Conservation (phyloP, 1,284 basidiomycete genomes). For the Pyrrhoderma lamaoense region DNA sequence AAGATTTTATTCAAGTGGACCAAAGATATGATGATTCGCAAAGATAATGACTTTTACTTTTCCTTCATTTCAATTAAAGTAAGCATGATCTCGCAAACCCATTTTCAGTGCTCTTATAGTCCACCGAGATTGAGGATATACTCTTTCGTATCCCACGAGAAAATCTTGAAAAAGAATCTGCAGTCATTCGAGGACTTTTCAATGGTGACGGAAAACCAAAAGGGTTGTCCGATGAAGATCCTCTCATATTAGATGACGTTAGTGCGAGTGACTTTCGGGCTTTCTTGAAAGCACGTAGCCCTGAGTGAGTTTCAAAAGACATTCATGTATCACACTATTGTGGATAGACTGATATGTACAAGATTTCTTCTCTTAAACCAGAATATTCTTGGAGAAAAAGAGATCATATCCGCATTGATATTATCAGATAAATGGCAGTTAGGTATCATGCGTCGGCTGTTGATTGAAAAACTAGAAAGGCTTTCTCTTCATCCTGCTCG, state of each 20-base stretch:
- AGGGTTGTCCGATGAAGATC: conserved; percentile 6
- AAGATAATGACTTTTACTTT: too few species aligned
- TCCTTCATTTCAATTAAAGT: too few species aligned
- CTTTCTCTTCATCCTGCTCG: background rate
- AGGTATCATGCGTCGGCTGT: too few species aligned
- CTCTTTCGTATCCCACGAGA: conserved; percentile 12
- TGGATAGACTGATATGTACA: too few species aligned
- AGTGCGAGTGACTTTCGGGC: background rate
- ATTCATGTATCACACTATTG: too few species aligned
- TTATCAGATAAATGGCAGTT: conserved; percentile 10
- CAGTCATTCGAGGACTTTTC: conserved; percentile 11
- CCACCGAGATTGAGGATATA: conserved; percentile 8
- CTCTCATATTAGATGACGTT: conserved; percentile 2
- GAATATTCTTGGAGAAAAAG: background rate
- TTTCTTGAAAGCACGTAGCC: conserved; percentile 1
- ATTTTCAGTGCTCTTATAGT: too few species aligned
- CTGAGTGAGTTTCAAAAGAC: background rate
- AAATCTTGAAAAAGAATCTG: conserved; percentile 12
- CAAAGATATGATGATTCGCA: too few species aligned
- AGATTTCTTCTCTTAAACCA: background rate
- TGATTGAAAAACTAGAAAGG: conserved; percentile 5
- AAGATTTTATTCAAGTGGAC: too few species aligned
- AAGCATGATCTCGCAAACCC: too few species aligned
- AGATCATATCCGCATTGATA: conserved; percentile 2
- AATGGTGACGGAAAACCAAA: background rate